These are phyloP conservation scores for Penicillium angulare DNA, from an alignment of 495 filamentous ascomycete species.

Conservation along the genomic window DNA sequence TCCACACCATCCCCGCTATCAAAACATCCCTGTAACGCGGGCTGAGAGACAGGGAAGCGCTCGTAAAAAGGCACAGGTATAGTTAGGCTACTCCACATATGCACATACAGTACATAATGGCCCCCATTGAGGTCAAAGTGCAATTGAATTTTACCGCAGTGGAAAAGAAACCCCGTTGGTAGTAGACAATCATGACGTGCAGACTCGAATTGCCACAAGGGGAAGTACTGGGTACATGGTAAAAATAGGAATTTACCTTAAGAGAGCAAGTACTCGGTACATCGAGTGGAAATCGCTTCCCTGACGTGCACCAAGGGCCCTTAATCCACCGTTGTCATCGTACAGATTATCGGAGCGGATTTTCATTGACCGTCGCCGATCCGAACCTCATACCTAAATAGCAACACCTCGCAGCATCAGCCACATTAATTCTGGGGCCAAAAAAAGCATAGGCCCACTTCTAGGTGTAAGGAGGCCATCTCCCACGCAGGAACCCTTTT, in stretches of 20 bases:
- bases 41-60: too few species aligned
- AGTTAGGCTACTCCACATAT: too few species aligned
- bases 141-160: not conserved
- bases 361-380: constrained; percentile 5
- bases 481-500: not conserved
- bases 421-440: constrained; percentile 8
- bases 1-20: too few species aligned
- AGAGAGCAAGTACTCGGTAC: constrained; percentile 10
- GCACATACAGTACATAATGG: too few species aligned
- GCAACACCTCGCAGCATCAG: constrained; percentile 12
- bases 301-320: constrained; percentile 6
- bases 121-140: not conserved
- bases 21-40: too few species aligned
- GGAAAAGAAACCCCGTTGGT: not conserved
- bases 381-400: constrained; percentile 19
- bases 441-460: constrained; percentile 7
- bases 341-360: too few species aligned
- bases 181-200: constrained; percentile 22
- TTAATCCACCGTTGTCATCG: too few species aligned
- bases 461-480: constrained; percentile 6
- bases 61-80: too few species aligned
- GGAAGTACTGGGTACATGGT: constrained; percentile 7
- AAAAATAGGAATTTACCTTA: not conserved
- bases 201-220: constrained; percentile 12
- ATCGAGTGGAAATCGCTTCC: constrained; percentile 6